phyloP scores from a whole-genome alignment of 148 eudicot species.

The Nyssa sinensis region DNA sequence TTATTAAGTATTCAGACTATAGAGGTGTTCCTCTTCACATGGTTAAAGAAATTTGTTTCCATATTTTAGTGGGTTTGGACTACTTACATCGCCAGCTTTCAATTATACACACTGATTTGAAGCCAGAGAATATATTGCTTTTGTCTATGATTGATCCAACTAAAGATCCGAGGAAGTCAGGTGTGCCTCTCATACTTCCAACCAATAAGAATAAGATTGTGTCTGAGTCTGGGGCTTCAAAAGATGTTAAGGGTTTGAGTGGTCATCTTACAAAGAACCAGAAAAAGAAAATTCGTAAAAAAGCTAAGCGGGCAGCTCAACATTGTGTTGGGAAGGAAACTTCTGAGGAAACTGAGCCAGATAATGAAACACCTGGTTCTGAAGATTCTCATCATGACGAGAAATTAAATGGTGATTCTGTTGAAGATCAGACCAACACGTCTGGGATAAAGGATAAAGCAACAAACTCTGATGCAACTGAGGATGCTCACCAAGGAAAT shows the following conservation, averaged over 20 bases:
- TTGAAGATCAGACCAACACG: slow-evolving; percentile 26
- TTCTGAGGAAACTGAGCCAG: slow-evolving; percentile 45
- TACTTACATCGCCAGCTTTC: slow-evolving; percentile 82
- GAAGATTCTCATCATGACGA: slow-evolving; percentile 43
- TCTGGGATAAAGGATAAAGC: slow-evolving; percentile 19
- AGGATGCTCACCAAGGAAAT: slow-evolving; percentile 28
- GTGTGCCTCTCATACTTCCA: slow-evolving; percentile 57
- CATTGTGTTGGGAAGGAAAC: slow-evolving; percentile 51
- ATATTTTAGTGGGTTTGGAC: slow-evolving; percentile 76
- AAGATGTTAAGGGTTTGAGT: slow-evolving; percentile 38
- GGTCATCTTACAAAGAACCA: slow-evolving; percentile 80
- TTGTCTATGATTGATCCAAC: slow-evolving; percentile 74
- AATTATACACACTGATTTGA: slow-evolving; percentile 93
- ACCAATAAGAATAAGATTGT: slow-evolving; percentile 45
- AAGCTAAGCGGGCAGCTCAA: slow-evolving; percentile 74
- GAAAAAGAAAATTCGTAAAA: slow-evolving; percentile 79
- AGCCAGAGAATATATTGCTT: slow-evolving; percentile 88
- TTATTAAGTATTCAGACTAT: slow-evolving; percentile 84
- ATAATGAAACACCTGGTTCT: slow-evolving; percentile 31
- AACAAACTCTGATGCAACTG: slow-evolving; percentile 11
- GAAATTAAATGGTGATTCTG: slow-evolving; percentile 32
- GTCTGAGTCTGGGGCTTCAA: slow-evolving; percentile 41
- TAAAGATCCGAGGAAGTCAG: slow-evolving; percentile 69
- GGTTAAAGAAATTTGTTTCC: slow-evolving; percentile 87
- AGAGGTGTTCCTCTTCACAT: slow-evolving; percentile 75